Evolutionary conservation across 1,284 basidiomycete genomes (phyloP), one percentile per base, ranked within the genome.

Genomic region (Cystobasidiaceae sp.): DNA sequence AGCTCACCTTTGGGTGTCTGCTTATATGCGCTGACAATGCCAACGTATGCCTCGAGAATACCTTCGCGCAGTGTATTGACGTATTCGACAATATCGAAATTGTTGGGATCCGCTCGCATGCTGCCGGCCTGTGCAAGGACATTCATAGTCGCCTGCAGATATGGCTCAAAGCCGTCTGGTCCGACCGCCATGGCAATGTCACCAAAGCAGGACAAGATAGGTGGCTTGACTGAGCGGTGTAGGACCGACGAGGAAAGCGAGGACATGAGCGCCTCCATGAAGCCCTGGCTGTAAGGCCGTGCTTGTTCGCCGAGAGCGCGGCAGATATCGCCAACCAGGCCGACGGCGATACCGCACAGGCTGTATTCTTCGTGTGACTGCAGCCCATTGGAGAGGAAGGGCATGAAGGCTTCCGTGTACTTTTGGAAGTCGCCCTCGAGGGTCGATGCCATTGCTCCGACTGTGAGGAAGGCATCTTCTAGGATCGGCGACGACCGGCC

Each of bases 161-260:
- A 98, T 1, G 92, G 92, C 74, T 90, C 88, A 76, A 97, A 99
- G 11, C 81, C 81, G 27, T 71, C 73, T 8, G 84, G 79, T 0
- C 91, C 92, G 69, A 97, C 88, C 0, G 96, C 93, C 23, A 98
- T 82, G 7, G 93, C 94, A 70, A 99, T 89, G 76, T 99, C 94
- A 37, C 96, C 96, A 74, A 99, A 98, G 78, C 90, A 93, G 15
- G 89, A 87, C 67, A 98, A 80, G 72, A 97, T 92, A 15, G 89
- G 87, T 45, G 97, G 94, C 82, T 99, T 99, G 75, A 97, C 96
- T 71, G 89, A 90, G 60, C 94, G 85, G 76, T 93, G 89, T 66
- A 98, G 81, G 39, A 91, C 85, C 0, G 93, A 87, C 72, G 89
- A 93, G 77, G 92, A 89, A 58, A 99, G 81, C 74, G 96, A 92